A percentile compares a stretch with the other conserved stretches of the same genome.
These are phyloP conservation scores for Sporisorium scitamineum DNA, from an alignment of 1,284 basidiomycete species.

Conservation along the genomic window DNA sequence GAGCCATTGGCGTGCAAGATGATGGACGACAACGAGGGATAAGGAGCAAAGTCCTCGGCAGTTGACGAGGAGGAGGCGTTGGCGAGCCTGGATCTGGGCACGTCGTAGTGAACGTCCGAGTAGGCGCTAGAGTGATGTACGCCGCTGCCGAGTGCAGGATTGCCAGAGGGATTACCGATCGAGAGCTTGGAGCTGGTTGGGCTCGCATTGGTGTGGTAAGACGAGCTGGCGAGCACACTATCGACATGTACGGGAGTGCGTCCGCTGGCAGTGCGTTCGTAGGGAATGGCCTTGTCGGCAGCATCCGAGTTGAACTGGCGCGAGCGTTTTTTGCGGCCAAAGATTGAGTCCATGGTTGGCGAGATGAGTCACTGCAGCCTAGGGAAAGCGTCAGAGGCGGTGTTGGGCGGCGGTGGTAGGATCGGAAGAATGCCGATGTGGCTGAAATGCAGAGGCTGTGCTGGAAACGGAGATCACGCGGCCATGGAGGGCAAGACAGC, in stretches of 20 bases:
- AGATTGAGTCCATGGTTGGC: constrained; percentile 53
- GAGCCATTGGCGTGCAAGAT: constrained; percentile 39
- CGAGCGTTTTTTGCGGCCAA: constrained; percentile 56
- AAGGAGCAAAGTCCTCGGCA: constrained; percentile 24
- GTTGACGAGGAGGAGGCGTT: constrained; percentile 13
- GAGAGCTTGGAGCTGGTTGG: constrained; percentile 36
- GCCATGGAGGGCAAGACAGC: constrained; percentile 15
- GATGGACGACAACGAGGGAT: constrained; percentile 32
- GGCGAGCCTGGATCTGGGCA: constrained; percentile 16
- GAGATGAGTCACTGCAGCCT: background rate
- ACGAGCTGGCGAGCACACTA: constrained; percentile 19
- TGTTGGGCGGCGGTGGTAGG: background rate
- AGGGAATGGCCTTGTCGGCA: constrained; percentile 54
- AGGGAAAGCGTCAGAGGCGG: too few relatives aligned
- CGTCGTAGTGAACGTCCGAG: constrained; percentile 20
- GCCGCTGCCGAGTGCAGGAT: constrained; percentile 41
- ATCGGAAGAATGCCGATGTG: constrained; percentile 3
- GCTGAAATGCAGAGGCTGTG: constrained; percentile 12
- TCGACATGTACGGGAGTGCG: constrained; percentile 45
- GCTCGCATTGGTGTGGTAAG: constrained; percentile 15
- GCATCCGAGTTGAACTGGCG: constrained; percentile 52
- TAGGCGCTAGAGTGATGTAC: constrained; percentile 45
- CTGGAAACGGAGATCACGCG: background rate
- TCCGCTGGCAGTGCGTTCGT: constrained; percentile 49
- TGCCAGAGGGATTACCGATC: constrained; percentile 46